Percentiles rank a stretch among this genome's conserved stretches.
phyloP scores from a whole-genome alignment of 768 basidiomycete species.

The Mycena vitilis region DNA sequence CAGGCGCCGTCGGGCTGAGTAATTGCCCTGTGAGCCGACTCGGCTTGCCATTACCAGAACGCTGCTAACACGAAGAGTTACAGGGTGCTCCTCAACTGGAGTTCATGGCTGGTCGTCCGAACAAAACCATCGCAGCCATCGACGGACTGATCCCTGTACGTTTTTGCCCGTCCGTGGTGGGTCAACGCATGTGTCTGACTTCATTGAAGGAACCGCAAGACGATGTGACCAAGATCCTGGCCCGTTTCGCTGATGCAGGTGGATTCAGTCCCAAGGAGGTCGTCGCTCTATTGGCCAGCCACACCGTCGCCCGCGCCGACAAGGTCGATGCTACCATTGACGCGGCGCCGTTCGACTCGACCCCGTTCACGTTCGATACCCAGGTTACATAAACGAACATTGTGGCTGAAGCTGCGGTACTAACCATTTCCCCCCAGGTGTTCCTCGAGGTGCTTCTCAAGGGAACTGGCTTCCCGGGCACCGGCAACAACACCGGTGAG shows the following conservation, averaged over 20 bases:
- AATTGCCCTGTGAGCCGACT: slow-evolving; percentile 46
- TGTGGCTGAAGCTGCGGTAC: too few relatives aligned
- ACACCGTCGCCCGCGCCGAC: slow-evolving; percentile 44
- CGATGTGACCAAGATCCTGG: slow-evolving; percentile 40
- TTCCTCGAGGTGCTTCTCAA: slow-evolving; percentile 49
- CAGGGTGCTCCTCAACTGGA: slow-evolving; percentile 45
- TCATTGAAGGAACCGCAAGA: slow-evolving; percentile 29
- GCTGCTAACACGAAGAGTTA: background rate
- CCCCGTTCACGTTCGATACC: slow-evolving; percentile 47
- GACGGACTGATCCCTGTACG: slow-evolving; percentile 37
- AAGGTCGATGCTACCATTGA: slow-evolving; percentile 43
- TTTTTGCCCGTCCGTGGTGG: too few relatives aligned
- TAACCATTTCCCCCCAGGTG: too few relatives aligned
- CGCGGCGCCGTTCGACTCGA: slow-evolving; percentile 51
- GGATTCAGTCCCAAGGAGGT: slow-evolving; percentile 39
- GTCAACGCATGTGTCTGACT: too few relatives aligned
- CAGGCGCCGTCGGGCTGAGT: slow-evolving; percentile 42
- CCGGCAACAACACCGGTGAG: slow-evolving; percentile 43
- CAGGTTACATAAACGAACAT: slow-evolving; percentile 39
- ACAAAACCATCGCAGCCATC: slow-evolving; percentile 36
- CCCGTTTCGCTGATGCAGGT: slow-evolving; percentile 43
- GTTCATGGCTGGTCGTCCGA: slow-evolving; percentile 45
- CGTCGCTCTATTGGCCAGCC: slow-evolving; percentile 41
- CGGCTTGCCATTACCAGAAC: background rate
- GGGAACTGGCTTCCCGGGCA: slow-evolving; percentile 37